These are phyloP conservation scores for Gnetum montanum DNA, from an alignment of 75 land plant species.

Conservation along the genomic window DNA sequence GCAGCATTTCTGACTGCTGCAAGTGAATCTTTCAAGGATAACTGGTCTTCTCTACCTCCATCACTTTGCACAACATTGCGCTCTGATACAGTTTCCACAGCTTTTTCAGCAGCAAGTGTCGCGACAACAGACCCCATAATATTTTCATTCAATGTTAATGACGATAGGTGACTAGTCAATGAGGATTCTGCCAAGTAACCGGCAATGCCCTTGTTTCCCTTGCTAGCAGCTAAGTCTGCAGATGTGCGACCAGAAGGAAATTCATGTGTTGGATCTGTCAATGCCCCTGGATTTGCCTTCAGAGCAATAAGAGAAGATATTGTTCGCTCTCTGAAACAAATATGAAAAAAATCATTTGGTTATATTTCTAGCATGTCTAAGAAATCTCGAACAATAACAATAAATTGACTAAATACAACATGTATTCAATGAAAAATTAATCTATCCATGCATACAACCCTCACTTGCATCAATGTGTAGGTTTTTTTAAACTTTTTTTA, in stretches of 20 bases:
- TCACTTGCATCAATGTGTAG: too few relatives aligned
- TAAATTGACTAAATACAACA: too few relatives aligned
- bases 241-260: constrained; percentile 65
- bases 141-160: constrained; percentile 28
- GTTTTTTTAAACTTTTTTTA: too few relatives aligned
- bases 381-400: too few relatives aligned
- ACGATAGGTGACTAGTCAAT: constrained; percentile 53
- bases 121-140: constrained; percentile 12
- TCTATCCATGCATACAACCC: too few relatives aligned
- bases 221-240: constrained; percentile 75
- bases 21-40: constrained; percentile 38
- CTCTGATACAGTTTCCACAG: constrained; percentile 24
- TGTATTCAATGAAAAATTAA: too few relatives aligned
- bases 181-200: constrained; percentile 77
- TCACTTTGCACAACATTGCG: constrained; percentile 15
- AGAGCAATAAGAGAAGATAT: constrained; percentile 42
- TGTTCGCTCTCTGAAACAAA: constrained; percentile 48
- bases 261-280: constrained; percentile 66
- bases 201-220: constrained; percentile 78
- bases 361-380: too few relatives aligned
- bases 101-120: constrained; percentile 38
- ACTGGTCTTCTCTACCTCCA: constrained; percentile 16
- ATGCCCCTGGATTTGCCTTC: constrained; percentile 66
- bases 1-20: constrained; percentile 81
- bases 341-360: constrained; percentile 7